A percentile compares a stretch with the other conserved stretches of the same genome.
These are phyloP conservation scores for Arthromyces matolae DNA, from an alignment of 768 basidiomycete species.

Conservation along the genomic window DNA sequence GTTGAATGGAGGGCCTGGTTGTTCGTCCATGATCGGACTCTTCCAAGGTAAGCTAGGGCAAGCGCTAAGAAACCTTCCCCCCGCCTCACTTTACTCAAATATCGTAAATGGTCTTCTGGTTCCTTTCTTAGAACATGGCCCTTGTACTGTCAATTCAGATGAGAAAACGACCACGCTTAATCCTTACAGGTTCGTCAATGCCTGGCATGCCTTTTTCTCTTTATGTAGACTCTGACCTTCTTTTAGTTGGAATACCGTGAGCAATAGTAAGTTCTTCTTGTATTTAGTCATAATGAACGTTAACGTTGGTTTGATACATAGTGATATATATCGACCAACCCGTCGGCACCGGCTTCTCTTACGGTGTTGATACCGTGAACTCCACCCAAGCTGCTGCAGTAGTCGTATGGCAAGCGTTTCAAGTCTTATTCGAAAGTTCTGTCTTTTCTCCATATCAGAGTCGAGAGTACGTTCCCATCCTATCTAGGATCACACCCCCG, in stretches of 20 bases:
- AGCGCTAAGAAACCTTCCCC: too few species aligned
- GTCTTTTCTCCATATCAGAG: slow-evolving; percentile 48
- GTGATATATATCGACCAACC: slow-evolving; percentile 74
- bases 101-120: background rate
- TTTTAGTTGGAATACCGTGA: slow-evolving; percentile 61
- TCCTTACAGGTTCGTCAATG: slow-evolving; percentile 46
- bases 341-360: slow-evolving; percentile 63
- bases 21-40: slow-evolving; percentile 61
- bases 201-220: background rate
- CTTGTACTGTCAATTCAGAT: slow-evolving; percentile 56
- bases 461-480: slow-evolving; percentile 40
- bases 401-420: slow-evolving; percentile 60
- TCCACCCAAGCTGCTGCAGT: slow-evolving; percentile 54
- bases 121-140: slow-evolving; percentile 50
- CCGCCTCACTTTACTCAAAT: background rate
- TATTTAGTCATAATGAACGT: background rate
- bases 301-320: too few species aligned
- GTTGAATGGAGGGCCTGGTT: slow-evolving; percentile 61
- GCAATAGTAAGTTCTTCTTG: slow-evolving; percentile 46
- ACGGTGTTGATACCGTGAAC: slow-evolving; percentile 54
- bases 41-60: slow-evolving; percentile 58
- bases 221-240: background rate
- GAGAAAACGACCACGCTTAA: slow-evolving; percentile 50
- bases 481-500: background rate
- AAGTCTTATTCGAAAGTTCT: slow-evolving; percentile 55